A percentile compares a stretch with the other conserved stretches of the same genome.
phyloP scores from a whole-genome alignment of 2,329 filamentous ascomycete genomes.

The Aspergillus viridinutans region DNA sequence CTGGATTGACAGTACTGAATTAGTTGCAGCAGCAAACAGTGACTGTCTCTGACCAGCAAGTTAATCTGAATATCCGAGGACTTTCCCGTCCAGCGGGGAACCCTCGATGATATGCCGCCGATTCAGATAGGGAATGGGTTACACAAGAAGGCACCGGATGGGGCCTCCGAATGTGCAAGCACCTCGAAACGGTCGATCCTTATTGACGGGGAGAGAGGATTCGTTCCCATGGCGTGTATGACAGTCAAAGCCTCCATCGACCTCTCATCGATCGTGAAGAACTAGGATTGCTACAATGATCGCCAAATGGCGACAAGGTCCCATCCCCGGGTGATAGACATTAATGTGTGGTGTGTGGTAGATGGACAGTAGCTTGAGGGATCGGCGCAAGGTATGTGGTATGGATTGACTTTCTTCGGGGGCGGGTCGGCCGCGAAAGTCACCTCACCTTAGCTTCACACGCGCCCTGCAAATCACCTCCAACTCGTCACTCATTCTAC shows the following conservation, averaged over 20 bases:
- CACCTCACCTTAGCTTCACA: slow-evolving; percentile 1
- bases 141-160: slow-evolving; percentile 25
- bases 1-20: slow-evolving; percentile 11
- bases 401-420: background rate
- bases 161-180: slow-evolving; percentile 20
- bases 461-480: background rate
- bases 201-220: slow-evolving; percentile 1
- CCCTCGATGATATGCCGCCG: slow-evolving; percentile 27
- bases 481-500: background rate
- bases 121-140: slow-evolving; percentile 22
- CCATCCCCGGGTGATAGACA: background rate
- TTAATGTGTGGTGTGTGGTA: background rate
- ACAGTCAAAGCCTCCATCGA: slow-evolving; percentile 3
- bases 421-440: background rate
- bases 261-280: slow-evolving; percentile 4
- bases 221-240: slow-evolving; percentile 5
- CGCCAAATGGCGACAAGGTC: background rate
- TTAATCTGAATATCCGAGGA: slow-evolving; percentile 9
- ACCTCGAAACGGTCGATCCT: slow-evolving; percentile 10
- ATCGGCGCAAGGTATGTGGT: slow-evolving; percentile 4
- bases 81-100: slow-evolving; percentile 22
- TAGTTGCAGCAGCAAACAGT: slow-evolving; percentile 19
- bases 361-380: background rate
- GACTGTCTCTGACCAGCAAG: slow-evolving; percentile 9
- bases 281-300: slow-evolving; percentile 4